Evolutionary conservation across 768 basidiomycete species (phyloP).

Genomic region (Termitomyces sp.): DNA sequence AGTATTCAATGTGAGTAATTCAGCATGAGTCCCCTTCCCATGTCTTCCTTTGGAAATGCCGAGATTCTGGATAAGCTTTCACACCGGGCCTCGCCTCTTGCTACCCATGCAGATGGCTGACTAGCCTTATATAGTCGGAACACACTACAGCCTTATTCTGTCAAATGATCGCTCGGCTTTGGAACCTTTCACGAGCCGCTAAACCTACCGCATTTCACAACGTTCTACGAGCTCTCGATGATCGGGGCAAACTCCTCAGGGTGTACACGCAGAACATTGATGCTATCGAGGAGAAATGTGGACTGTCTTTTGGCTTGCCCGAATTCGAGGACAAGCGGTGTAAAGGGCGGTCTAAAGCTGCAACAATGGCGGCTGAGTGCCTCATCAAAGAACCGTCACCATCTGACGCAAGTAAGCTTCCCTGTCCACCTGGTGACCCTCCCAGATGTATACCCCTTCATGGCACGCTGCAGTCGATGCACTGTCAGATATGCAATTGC

Average conservation of each 20-base stretch:
- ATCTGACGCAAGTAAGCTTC: constrained; percentile 29
- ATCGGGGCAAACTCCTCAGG: constrained; percentile 71
- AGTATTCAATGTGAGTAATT: constrained; percentile 70
- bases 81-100: background rate
- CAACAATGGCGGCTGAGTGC: constrained; percentile 17
- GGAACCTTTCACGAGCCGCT: constrained; percentile 67
- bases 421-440: constrained; percentile 51
- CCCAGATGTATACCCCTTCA: constrained; percentile 90
- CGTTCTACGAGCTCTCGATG: constrained; percentile 70
- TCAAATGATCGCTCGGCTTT: constrained; percentile 86
- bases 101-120: constrained; percentile 1
- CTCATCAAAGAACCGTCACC: constrained; percentile 15
- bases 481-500: constrained; percentile 80
- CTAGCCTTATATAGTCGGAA: constrained; percentile 49
- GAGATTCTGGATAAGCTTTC: constrained; percentile 3
- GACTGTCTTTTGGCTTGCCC: constrained; percentile 84
- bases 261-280: constrained; percentile 97
- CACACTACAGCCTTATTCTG: constrained; percentile 75
- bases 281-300: constrained; percentile 82
- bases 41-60: background rate
- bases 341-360: constrained; percentile 48
- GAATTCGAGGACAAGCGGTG: constrained; percentile 55
- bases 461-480: constrained; percentile 75
- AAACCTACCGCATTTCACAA: constrained; percentile 80
- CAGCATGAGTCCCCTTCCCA: background rate